Evolutionary conservation across 2,329 filamentous ascomycete species (phyloP), one percentile per base, ranked within the genome.

Genomic region (Trichoderma gracile): DNA sequence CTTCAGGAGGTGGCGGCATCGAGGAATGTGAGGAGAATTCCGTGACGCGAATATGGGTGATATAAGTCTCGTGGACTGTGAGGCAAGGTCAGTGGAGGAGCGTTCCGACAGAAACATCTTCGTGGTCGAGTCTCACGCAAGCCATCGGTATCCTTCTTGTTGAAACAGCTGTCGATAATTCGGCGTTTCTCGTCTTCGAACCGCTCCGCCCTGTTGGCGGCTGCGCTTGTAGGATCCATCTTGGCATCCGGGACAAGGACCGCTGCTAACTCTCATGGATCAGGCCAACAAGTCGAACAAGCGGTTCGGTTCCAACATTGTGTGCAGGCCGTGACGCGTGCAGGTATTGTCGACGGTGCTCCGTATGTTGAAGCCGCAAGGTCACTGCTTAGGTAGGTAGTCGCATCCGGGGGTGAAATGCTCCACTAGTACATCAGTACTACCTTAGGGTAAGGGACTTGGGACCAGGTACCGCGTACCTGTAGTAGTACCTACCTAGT

Each of bases 171-270:
- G 68, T 96, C 91, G 69, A 96, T 89, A 72, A 99, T 97, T 75
- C 95, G 88, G 76, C 87, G 85, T 83, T 97, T 97, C 83, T 99
- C 95, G 74, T 98, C 93, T 77, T 99, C 95, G 76, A 98, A 99
- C 72, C 87, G 86, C 80, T 97, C 92, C 63, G 94, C 94, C 71
- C 76, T 76, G 67, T 69, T 74, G 70, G 72, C 71, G 69, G 75
- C 72, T 63, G 74, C 70, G 68, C 77, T 77, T 71, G 75, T 72
- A 74, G 75, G 76, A 72, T 78, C 77, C 77, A 78, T 78, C 65
- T 71, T 68, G 40, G 40, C 27, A 53, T 27, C 21, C 30, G 42
- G 57, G 33, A 45, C 21, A 42, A 7, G n/a, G 25, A 33, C 38
- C 58, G 38, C 38, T 45, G 30, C 21, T 52, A n/a, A 53, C n/a